Evolutionary conservation across 2,329 filamentous ascomycete species (phyloP), one percentile per base, ranked within the genome.

Genomic region (Microdochium nivale): DNA sequence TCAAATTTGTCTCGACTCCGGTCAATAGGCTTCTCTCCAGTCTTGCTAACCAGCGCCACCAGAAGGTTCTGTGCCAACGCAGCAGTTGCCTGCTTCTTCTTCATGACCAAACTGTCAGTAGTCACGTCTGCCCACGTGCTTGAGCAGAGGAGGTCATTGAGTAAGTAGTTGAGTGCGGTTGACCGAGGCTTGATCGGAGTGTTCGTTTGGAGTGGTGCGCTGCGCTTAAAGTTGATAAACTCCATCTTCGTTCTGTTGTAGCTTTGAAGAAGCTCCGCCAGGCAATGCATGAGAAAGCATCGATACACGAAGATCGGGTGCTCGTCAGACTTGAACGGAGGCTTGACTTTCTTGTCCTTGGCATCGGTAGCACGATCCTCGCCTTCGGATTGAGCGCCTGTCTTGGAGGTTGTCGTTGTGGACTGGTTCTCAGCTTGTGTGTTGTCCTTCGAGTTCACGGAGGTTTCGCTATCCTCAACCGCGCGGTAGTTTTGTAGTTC

Each of bases 201-300:
- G 51, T 83, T 84, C 11, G 86, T 86, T 59, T 89, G 86, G 46
- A 90, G 79, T 47, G 92, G 89, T 7, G 89, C 86, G 63, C 91
- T 96, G 54, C 92, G 86, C 58, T 95, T 97, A 72, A 96, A 99
- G 67, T 96, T 97, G 74, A 99, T 96, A 65, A 99, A 97, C 65
- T 99, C 95, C 44, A 99, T 83, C 76, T 99, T 99, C 9, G 90
- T 89, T 51, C 90, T 84, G 59, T 90, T 96, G 71, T 97, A 99
- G 62, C 87, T 95, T 52, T 88, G 84, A 14, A 99, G 76, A 14
- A 99, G 80, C 68, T 99, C 94, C 0, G 90, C 86, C 37, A 99
- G 74, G 62, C 91, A 96, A 64, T 94, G 90, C 30, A 99, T 79
- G 49, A 99, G 74, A 73, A 97, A 96, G 71, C 92, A 96, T 48